These are phyloP conservation scores for Scenedesmus sp. DNA, from an alignment of 163 green algal genomes.

Conservation along the genomic window DNA sequence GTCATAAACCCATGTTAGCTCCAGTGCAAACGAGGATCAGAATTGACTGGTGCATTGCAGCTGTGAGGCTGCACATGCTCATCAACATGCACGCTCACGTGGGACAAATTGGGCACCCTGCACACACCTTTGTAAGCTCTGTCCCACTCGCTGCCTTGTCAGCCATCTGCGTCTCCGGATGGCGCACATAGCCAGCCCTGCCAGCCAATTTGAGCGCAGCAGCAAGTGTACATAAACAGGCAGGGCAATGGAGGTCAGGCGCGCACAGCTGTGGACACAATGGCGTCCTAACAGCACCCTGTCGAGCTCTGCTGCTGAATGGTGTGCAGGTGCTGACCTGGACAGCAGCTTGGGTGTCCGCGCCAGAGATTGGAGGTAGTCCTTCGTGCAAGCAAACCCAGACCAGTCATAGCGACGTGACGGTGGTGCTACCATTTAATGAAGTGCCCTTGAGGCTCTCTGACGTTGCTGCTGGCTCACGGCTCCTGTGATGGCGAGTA, in stretches of 20 bases:
- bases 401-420: slow-evolving; percentile 19
- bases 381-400: neutral
- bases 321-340: neutral
- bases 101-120: too few species aligned
- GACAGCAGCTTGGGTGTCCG: neutral
- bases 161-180: slow-evolving; percentile 1
- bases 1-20: neutral
- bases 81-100: neutral
- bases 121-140: neutral
- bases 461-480: neutral
- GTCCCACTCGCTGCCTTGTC: neutral
- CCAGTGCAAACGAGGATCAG: neutral
- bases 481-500: neutral
- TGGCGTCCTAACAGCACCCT: neutral
- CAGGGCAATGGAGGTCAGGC: too few species aligned
- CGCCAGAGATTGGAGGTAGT: neutral
- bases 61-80: neutral
- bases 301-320: neutral
- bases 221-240: neutral
- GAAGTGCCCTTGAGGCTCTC: neutral
- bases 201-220: neutral
- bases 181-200: slow-evolving; percentile 1
- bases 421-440: neutral
- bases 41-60: neutral
- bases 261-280: neutral